Percentiles rank a stretch among this genome's conserved stretches.
Evolutionary conservation across 2,329 filamentous ascomycete species (phyloP).

Genomic region (Cladophialophora yegresii): DNA sequence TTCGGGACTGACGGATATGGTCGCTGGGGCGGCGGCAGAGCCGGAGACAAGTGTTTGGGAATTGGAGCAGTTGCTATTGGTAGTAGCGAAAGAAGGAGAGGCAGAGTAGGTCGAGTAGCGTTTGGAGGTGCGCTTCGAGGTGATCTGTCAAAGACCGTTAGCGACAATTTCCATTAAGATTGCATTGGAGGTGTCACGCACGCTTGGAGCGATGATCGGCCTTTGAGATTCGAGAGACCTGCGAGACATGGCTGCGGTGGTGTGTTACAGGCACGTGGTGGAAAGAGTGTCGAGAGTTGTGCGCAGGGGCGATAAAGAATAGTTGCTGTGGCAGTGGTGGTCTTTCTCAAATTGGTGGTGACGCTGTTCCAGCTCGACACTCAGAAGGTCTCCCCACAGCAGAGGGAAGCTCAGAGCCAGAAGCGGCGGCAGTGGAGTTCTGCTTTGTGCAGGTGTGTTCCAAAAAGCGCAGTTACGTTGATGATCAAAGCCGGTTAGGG

Average conservation of each 20-base stretch:
- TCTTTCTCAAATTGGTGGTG: background rate
- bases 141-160: constrained; percentile 29
- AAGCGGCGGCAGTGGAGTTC: background rate
- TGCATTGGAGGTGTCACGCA: constrained; percentile 39
- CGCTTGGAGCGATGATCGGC: constrained; percentile 58
- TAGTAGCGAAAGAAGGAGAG: constrained; percentile 51
- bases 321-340: background rate
- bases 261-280: constrained; percentile 1
- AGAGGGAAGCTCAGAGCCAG: background rate
- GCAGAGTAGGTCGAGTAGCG: constrained; percentile 57
- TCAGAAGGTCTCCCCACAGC: background rate
- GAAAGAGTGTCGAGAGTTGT: background rate
- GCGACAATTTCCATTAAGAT: background rate
- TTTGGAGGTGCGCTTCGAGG: constrained; percentile 54
- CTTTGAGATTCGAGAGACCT: constrained; percentile 56
- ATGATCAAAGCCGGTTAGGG: background rate
- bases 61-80: constrained; percentile 44
- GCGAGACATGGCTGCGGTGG: constrained; percentile 40
- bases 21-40: constrained; percentile 13
- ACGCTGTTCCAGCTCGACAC: background rate
- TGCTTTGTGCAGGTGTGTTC: background rate
- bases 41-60: constrained; percentile 23
- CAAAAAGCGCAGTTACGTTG: background rate
- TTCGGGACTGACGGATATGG: constrained; percentile 32
- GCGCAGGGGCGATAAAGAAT: background rate